phyloP scores from a whole-genome alignment of 2,329 filamentous ascomycete genomes.

The Penicillium carneum region DNA sequence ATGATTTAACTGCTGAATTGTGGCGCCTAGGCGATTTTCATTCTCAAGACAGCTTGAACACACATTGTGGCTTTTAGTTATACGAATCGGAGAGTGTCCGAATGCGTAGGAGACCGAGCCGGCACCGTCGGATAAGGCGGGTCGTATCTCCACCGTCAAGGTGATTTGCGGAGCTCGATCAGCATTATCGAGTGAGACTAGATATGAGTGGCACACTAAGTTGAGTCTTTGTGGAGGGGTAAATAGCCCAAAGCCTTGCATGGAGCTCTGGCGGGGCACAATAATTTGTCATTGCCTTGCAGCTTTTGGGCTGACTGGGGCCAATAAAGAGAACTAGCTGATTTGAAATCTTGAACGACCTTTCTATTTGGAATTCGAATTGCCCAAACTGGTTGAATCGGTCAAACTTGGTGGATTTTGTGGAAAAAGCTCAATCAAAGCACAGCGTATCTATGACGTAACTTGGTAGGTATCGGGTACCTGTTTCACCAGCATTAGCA shows the following conservation, averaged over 20 bases:
- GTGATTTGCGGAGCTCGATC: slow-evolving; percentile 80
- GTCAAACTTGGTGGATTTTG: slow-evolving; percentile 1
- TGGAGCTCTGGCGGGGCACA: slow-evolving; percentile 28
- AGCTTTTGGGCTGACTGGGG: neutral
- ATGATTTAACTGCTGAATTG: slow-evolving; percentile 73
- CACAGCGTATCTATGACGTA: neutral
- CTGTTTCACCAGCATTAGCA: neutral
- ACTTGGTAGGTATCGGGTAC: neutral
- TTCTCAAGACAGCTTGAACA: slow-evolving; percentile 81
- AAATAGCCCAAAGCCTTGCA: neutral
- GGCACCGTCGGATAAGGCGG: slow-evolving; percentile 69
- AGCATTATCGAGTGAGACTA: slow-evolving; percentile 77
- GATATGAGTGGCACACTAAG: slow-evolving; percentile 68
- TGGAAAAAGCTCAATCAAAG: neutral
- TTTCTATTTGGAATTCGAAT: slow-evolving; percentile 25
- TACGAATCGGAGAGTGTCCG: neutral
- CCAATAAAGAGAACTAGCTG: slow-evolving; percentile 1
- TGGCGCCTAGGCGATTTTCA: slow-evolving; percentile 72
- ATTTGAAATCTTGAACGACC: neutral
- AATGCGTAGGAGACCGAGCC: slow-evolving; percentile 64
- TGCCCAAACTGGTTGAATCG: neutral
- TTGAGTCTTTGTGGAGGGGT: neutral
- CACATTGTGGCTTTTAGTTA: slow-evolving; percentile 71
- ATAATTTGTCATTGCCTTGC: slow-evolving; percentile 28
- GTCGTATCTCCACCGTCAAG: slow-evolving; percentile 74